Percentiles rank a stretch among this genome's conserved stretches.
phyloP scores from a whole-genome alignment of 192 early-diverging fungal species.

The Mortierella claussenii region DNA sequence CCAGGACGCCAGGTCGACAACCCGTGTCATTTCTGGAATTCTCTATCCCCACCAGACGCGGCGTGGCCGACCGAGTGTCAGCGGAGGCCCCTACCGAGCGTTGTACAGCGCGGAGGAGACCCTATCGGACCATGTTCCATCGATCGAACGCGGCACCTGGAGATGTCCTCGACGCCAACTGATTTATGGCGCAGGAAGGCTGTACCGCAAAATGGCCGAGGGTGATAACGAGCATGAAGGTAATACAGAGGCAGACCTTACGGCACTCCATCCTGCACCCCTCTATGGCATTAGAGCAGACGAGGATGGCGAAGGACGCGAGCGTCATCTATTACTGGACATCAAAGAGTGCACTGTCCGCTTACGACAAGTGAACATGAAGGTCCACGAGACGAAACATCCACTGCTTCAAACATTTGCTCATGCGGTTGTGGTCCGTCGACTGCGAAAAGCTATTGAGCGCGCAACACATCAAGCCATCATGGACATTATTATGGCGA shows the following conservation, averaged over 20 bases:
- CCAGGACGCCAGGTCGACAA: conserved; percentile 7
- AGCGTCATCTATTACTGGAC: conserved; percentile 1
- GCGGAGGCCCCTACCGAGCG: too few species aligned
- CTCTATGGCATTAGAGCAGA: too few species aligned
- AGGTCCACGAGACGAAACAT: conserved; percentile 17
- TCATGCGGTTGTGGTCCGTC: conserved; percentile 5
- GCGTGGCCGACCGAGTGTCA: neutral
- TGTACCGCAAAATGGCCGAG: too few species aligned
- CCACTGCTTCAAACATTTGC: conserved; percentile 16
- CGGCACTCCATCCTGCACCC: too few species aligned
- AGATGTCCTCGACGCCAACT: too few species aligned
- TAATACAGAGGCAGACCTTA: too few species aligned
- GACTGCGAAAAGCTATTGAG: conserved; percentile 23
- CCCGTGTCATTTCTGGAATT: neutral
- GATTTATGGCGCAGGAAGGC: too few species aligned
- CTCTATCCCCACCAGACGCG: conserved; percentile 14
- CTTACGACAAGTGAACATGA: conserved; percentile 9
- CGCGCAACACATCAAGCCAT: conserved; percentile 9
- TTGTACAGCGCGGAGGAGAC: too few species aligned
- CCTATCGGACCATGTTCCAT: too few species aligned
- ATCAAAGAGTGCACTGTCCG: conserved; percentile 19
- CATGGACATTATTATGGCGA: neutral
- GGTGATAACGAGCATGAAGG: too few species aligned
- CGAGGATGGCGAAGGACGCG: too few species aligned
- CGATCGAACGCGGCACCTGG: too few species aligned